Conservation (phyloP, 2,329 filamentous ascomycete genomes). For the Hortaea werneckii region DNA sequence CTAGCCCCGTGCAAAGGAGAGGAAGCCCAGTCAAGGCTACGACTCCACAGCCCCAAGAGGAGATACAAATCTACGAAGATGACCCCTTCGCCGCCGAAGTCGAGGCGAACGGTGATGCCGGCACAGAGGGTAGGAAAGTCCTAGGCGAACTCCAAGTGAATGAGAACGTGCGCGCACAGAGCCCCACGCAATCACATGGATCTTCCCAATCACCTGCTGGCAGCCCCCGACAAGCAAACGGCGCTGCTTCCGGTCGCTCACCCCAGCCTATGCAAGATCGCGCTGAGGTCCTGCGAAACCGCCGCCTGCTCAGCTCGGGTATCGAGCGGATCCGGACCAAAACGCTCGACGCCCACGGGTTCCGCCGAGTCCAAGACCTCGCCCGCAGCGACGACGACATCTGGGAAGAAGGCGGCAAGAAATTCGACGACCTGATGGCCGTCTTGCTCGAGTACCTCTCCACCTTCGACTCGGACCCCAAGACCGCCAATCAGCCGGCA, state of each 20-base stretch:
- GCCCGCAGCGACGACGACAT: constrained; percentile 54
- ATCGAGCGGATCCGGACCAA: constrained; percentile 62
- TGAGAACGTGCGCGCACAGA: constrained; percentile 28
- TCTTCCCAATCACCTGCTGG: constrained; percentile 20
- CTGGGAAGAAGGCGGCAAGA: constrained; percentile 55
- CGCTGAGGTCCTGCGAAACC: constrained; percentile 34
- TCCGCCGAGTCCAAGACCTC: constrained; percentile 66
- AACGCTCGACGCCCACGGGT: constrained; percentile 69
- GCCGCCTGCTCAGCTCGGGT: constrained; percentile 59
- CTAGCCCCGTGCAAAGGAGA: neutral
- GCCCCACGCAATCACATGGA: constrained; percentile 19
- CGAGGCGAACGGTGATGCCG: neutral
- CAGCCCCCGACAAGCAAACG: constrained; percentile 13
- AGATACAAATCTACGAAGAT: constrained; percentile 45
- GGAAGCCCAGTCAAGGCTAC: constrained; percentile 18
- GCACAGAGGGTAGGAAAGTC: constrained; percentile 21
- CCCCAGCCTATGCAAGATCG: constrained; percentile 26
- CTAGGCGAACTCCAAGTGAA: constrained; percentile 43
- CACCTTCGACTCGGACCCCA: constrained; percentile 26
- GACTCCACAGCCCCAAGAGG: constrained; percentile 22
- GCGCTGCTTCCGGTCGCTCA: constrained; percentile 9
- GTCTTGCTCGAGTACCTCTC: constrained; percentile 65
- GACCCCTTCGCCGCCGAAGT: constrained; percentile 30
- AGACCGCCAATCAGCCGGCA: constrained; percentile 7
- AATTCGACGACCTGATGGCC: constrained; percentile 57